Conservation (phyloP, 345 rosid genomes). For the Durio zibethinus region DNA sequence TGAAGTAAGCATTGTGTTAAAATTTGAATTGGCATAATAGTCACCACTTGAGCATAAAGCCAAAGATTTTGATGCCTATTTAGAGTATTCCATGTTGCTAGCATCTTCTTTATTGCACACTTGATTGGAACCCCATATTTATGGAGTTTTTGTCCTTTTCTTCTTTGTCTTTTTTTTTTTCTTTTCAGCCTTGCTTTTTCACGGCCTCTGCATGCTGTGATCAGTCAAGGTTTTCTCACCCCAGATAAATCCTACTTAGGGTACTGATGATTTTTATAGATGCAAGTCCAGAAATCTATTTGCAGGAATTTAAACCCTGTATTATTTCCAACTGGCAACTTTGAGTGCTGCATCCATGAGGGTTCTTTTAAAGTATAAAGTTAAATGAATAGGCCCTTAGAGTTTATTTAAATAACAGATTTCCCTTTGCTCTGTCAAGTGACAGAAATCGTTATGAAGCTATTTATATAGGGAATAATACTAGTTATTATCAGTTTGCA, state of each 20-base stretch:
- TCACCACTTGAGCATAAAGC: background rate
- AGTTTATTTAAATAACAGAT: background rate
- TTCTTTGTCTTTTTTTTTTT: background rate
- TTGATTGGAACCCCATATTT: background rate
- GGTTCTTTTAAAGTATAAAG: background rate
- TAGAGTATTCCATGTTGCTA: background rate
- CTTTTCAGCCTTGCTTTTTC: background rate
- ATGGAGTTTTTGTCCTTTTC: background rate
- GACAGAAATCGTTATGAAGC: background rate
- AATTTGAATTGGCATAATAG: background rate
- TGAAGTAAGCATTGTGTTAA: background rate
- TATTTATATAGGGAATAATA: background rate
- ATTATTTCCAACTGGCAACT: background rate
- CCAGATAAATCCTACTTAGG: too few relatives aligned
- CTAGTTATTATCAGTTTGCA: background rate
- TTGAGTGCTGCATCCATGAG: background rate
- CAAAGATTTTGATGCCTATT: background rate
- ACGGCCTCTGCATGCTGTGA: background rate
- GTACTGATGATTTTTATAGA: background rate
- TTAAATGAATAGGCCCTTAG: background rate
- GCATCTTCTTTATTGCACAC: slow-evolving; percentile 1
- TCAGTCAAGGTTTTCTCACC: background rate
- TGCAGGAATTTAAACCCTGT: too few relatives aligned
- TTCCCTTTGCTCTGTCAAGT: background rate
- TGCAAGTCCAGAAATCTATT: background rate